phyloP scores from a whole-genome alignment of 2,329 filamentous ascomycete genomes.

The Fusarium multiceps region DNA sequence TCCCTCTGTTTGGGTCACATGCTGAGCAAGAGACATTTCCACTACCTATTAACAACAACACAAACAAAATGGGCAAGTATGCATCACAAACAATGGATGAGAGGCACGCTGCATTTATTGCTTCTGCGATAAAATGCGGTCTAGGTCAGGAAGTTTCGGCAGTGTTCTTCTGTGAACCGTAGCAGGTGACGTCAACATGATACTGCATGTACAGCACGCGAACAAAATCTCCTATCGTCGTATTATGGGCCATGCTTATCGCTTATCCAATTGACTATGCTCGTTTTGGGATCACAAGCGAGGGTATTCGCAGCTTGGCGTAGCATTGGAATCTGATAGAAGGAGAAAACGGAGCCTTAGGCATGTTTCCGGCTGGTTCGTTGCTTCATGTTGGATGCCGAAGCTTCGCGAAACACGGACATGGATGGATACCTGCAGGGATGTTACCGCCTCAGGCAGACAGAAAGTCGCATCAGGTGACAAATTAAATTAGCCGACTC shows the following conservation, averaged over 20 bases:
- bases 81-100: not conserved
- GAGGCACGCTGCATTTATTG: not conserved
- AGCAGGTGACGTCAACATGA: constrained; percentile 31
- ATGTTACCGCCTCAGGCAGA: not conserved
- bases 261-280: not conserved
- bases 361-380: not conserved
- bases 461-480: rapidly evolving
- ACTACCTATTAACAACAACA: not conserved
- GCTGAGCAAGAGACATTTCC: constrained; percentile 58
- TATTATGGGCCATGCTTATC: constrained; percentile 3
- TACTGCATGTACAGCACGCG: not conserved
- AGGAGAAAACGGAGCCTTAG: not conserved
- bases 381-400: not conserved
- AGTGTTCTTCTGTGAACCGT: constrained; percentile 5
- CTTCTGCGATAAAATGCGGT: not conserved
- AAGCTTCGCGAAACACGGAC: constrained; percentile 28
- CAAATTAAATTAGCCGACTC: not conserved
- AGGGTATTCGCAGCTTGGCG: constrained; percentile 10
- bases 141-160: constrained; percentile 15
- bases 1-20: constrained; percentile 55
- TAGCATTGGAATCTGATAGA: constrained; percentile 1
- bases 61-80: not conserved
- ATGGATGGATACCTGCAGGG: constrained; percentile 4
- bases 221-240: not conserved
- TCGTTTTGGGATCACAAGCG: constrained; percentile 8